These are phyloP conservation scores for Fusarium setosum DNA, from an alignment of 2,329 filamentous ascomycete species.

Conservation along the genomic window DNA sequence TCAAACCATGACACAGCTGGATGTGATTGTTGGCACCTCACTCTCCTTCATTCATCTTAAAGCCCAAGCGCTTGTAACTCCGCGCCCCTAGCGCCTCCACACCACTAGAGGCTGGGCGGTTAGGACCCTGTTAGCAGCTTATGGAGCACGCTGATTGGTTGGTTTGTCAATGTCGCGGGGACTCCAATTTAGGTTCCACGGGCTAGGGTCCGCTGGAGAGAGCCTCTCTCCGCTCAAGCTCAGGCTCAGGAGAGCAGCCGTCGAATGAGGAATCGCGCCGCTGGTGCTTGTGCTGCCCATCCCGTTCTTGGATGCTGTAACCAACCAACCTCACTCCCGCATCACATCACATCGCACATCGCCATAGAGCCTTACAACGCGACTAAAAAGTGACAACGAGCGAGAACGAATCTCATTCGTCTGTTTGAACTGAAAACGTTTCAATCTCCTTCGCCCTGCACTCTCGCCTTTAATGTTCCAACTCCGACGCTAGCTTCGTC, in stretches of 20 bases:
- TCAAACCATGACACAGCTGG: not conserved
- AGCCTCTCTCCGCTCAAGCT: slow-evolving; percentile 32
- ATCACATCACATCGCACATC: slow-evolving; percentile 32
- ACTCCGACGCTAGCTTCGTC: slow-evolving; percentile 24
- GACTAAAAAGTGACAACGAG: slow-evolving; percentile 16
- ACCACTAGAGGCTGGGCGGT: slow-evolving; percentile 38
- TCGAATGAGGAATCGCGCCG: slow-evolving; percentile 40
- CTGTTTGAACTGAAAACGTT: not conserved
- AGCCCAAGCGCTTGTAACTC: slow-evolving; percentile 32
- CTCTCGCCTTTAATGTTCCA: slow-evolving; percentile 28
- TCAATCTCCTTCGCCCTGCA: slow-evolving; percentile 5
- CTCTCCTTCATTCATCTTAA: slow-evolving; percentile 22
- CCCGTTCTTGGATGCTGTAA: slow-evolving; percentile 27
- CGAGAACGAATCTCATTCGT: slow-evolving; percentile 13
- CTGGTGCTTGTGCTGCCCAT: slow-evolving; percentile 20
- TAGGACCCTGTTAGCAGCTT: slow-evolving; percentile 28
- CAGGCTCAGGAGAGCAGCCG: slow-evolving; percentile 41
- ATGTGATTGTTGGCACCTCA: not conserved
- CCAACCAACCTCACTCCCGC: slow-evolving; percentile 35
- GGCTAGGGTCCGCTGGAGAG: slow-evolving; percentile 22
- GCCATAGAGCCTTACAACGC: slow-evolving; percentile 29
- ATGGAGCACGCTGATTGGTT: slow-evolving; percentile 25
- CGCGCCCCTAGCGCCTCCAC: slow-evolving; percentile 32
- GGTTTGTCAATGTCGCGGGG: slow-evolving; percentile 28
- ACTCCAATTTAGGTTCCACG: slow-evolving; percentile 42